Conservation (phyloP, 805 yeast species). For the Cyberlindnera amylophila region DNA sequence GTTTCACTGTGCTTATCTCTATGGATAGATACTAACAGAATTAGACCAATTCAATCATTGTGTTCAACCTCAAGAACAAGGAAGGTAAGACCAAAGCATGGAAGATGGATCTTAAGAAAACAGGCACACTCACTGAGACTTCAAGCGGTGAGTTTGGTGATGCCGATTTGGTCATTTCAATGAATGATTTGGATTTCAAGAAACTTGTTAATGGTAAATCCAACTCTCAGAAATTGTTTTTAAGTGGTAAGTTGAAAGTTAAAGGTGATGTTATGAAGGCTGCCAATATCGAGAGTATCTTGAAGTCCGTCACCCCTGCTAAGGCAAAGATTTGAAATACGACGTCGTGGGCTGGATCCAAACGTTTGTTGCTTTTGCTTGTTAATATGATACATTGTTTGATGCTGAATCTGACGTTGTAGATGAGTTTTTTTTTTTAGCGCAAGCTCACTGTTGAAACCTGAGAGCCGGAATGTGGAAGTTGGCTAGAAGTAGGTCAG, state of each 20-base stretch:
- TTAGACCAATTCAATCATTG: slow-evolving; percentile 56
- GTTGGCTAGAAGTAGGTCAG: no score
- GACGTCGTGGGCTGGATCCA: no score
- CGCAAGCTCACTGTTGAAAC: no score
- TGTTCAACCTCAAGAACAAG: slow-evolving; percentile 63
- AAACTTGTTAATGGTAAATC: slow-evolving; percentile 74
- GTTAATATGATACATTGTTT: no score
- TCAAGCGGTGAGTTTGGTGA: slow-evolving; percentile 43
- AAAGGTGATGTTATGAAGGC: slow-evolving; percentile 93
- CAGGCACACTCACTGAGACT: slow-evolving; percentile 40
- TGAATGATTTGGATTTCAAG: slow-evolving; percentile 66
- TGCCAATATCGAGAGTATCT: slow-evolving; percentile 63
- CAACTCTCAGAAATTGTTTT: slow-evolving; percentile 78
- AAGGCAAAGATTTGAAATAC: slow-evolving; percentile 39
- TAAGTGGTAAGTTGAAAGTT: slow-evolving; percentile 80
- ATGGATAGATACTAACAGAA: neutral
- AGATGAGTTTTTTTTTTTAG: no score
- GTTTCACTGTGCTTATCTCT: neutral
- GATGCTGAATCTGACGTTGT: no score
- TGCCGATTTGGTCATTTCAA: slow-evolving; percentile 61
- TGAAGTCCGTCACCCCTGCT: slow-evolving; percentile 47
- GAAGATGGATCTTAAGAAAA: slow-evolving; percentile 59
- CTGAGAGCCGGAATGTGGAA: no score
- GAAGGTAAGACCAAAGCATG: slow-evolving; percentile 53
- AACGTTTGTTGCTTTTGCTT: no score